Evolutionary conservation across 805 yeast genomes (phyloP), one percentile per base, ranked within the genome.

Genomic region (Ogataea philodendri): DNA sequence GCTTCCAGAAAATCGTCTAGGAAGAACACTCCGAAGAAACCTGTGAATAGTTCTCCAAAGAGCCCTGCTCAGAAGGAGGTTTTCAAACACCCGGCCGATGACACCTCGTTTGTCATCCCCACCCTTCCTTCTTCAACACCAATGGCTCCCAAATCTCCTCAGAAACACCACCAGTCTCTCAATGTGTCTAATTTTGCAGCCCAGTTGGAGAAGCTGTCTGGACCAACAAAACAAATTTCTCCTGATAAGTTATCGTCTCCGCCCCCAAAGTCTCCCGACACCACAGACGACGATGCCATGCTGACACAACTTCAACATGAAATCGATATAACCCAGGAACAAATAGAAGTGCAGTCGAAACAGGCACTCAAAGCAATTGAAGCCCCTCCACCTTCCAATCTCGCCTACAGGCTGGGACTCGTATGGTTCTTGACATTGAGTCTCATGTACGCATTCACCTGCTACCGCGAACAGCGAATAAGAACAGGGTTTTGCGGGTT

Each of bases 401-500:
- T 34, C 15, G 13, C 33, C 28, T 20, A 41, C 32, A 39, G 41
- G 23, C 29, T 50, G 5, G 33, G 44, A 7, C 10, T 31, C 15
- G 29, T 26, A 4, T 49, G 53, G 54, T 28, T 45, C 9, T 5
- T 45, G 15, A 21, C 40, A 5, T 32, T 50, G 21, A 15, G 22
- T 3, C 20, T 41, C 9, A 22, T 37, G 22, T 51, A 19, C 41
- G 5, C 46, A 27, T 39, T 31, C 31, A 35, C 51, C 6, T 31
- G 44, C 10, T 59, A 49, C 59, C 62, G 83, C 30, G 80, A 79
- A 38, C 86, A 83, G 52, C 68, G 76, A 30, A 57, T 74, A 9
- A 58, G 70, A 15, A 67, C 81, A 35, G 96, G 96, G 0, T 87
- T 78, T 57, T 87, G 96, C 63, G 90, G 90, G 0, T 62, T 68